These are phyloP conservation scores for Globisporangium mamillatum DNA, from an alignment of 352 stramenopile species.

Conservation along the genomic window DNA sequence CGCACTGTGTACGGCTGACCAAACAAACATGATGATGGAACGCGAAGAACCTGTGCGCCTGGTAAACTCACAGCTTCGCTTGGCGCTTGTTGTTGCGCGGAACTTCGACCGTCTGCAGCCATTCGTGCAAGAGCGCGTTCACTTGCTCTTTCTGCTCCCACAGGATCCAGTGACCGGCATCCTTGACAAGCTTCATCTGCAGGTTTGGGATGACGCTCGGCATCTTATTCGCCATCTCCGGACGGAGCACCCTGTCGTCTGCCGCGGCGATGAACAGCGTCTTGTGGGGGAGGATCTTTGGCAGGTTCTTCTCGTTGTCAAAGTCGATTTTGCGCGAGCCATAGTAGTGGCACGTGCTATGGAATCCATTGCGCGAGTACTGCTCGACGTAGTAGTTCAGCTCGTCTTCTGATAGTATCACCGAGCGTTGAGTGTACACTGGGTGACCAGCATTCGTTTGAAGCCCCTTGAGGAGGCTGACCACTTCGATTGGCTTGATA, in stretches of 20 bases:
- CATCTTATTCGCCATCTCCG: constrained; percentile 60
- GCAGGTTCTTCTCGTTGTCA: constrained; percentile 34
- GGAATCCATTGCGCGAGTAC: constrained; percentile 54
- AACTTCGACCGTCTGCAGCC: constrained; percentile 10
- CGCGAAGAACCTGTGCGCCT: too few species aligned
- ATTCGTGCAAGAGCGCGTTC: constrained; percentile 8
- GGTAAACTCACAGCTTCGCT: constrained; percentile 24
- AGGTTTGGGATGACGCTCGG: constrained; percentile 17
- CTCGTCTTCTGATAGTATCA: constrained; percentile 50
- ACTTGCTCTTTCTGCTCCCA: constrained; percentile 16
- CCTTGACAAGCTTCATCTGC: constrained; percentile 8
- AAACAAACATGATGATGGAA: background rate
- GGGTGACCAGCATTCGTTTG: constrained; percentile 15
- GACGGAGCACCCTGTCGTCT: constrained; percentile 53
- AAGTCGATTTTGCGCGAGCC: constrained; percentile 60
- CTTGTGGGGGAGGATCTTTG: constrained; percentile 34
- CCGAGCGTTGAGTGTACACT: constrained; percentile 36
- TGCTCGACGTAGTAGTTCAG: constrained; percentile 60
- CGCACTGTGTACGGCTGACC: background rate
- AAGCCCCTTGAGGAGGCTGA: constrained; percentile 16
- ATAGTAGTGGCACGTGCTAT: constrained; percentile 58
- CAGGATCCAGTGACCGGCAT: constrained; percentile 14
- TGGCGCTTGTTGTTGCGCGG: constrained; percentile 2
- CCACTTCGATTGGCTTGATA: constrained; percentile 15
- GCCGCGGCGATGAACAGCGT: constrained; percentile 63